Base-by-base conservation (phyloP, 1,284 basidiomycete species). In the Thecaphora thlaspeos region DNA sequence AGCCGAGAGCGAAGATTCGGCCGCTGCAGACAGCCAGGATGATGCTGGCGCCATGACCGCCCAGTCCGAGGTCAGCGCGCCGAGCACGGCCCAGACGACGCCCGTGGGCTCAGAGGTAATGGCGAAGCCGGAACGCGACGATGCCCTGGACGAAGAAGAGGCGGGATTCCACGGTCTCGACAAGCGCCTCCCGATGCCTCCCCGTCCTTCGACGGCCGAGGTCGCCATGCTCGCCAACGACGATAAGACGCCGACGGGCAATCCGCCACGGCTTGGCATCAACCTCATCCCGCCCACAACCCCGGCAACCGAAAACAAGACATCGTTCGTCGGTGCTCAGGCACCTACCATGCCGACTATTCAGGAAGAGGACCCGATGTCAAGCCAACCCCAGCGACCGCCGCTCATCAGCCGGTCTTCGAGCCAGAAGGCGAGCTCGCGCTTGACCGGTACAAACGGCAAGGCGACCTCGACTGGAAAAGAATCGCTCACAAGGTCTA, bases 231-330 rank as follows among this genome's bases (percentile, higher is more conserved):
- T 51, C 7, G 15, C 59, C 18, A 28, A 47, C 17, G 60, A 68
- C n/a, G 59, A 66, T 28, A 55, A 48, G 21, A 70, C 70, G 1
- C 70, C 68, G 7, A 49, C 41, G 2, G 64, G 51, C 40, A 60
- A 63, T 36, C 34, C 50, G 3, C 55, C 49, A 14, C n/a, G 19
- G 9, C 36, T 71, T 14, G 71, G 69, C 37, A 56, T 74, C 47
- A 72, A 72, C 26, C 56, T 74, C 40, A 72, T 74, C 28, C 71
- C 71, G 10, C 71, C 71, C 14, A 74, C 71, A 3, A 70, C 71
- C 4, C 71, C 71, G 22, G 70, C 70, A 14, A 28, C 64, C 36
- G 70, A 68, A 39, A 42, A 51, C 17, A 45, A 55, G 26, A 46
- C 42, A 18, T 68, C 66, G 21, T 68, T 43, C 46, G 58, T 56